These are phyloP conservation scores for Leishmania mexicana DNA, from an alignment of 208 protist species.

Conservation along the genomic window DNA sequence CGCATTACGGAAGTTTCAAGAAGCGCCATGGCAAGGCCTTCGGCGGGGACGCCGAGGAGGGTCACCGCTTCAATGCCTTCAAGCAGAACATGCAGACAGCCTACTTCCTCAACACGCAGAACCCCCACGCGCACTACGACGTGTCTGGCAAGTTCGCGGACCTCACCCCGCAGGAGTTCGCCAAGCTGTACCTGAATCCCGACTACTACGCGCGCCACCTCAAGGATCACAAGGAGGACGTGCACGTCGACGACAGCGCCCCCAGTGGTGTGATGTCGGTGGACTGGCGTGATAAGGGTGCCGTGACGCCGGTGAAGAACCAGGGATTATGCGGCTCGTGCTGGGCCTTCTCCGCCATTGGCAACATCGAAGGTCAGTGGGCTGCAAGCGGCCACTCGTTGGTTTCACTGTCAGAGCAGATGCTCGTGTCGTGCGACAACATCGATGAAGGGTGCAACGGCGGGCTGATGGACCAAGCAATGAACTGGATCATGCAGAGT, in stretches of 20 bases:
- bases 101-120: conserved; percentile 33
- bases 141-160: conserved; percentile 49
- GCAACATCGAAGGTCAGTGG: conserved; percentile 89
- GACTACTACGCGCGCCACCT: conserved; percentile 21
- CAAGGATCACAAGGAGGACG: conserved; percentile 9
- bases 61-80: conserved; percentile 58
- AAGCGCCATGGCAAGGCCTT: conserved; percentile 66
- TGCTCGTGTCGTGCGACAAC: conserved; percentile 94
- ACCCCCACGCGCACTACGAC: conserved; percentile 68
- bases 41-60: conserved; percentile 49
- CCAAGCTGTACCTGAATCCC: conserved; percentile 36
- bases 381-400: conserved; percentile 55
- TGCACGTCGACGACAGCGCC: conserved; percentile 11
- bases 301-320: conserved; percentile 94
- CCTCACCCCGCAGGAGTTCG: conserved; percentile 60
- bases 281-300: conserved; percentile 90
- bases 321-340: conserved; percentile 96
- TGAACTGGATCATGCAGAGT: conserved; percentile 78
- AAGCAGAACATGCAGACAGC: conserved; percentile 55
- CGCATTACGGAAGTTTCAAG: conserved; percentile 77
- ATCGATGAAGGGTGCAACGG: conserved; percentile 91
- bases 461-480: conserved; percentile 90
- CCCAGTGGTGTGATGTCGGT: conserved; percentile 2
- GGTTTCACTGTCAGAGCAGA: conserved; percentile 92
- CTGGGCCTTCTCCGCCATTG: conserved; percentile 96